Evolutionary conservation across 176 grass and related monocot genomes (phyloP), one percentile per base, ranked within the genome.

Genomic region (Lolium rigidum): DNA sequence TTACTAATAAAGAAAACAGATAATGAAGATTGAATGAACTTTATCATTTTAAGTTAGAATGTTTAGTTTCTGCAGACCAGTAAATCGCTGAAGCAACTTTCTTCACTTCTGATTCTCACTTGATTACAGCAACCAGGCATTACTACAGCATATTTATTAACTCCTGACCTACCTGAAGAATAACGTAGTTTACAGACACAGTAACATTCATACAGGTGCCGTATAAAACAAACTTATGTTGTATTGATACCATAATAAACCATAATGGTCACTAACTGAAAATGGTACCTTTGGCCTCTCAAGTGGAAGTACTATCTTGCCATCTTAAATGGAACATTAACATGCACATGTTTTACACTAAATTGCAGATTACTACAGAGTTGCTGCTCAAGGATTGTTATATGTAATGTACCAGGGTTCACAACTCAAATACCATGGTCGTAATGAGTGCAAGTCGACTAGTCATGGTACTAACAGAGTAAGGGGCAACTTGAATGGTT

Each of bases 71-170:
- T 77, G 41, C 11, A 73, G 48, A 68, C 1, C 25, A 72, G 2
- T 78, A 16, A 66, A 51, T 57, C 51, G 22, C 16, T 41, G 24
- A 78, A 78, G 25, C 28, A 90, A 18, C 20, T 68, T 48, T 39
- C 22, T 82, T 46, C 14, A 60, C 2, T 20, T 21, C 48, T 41
- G 35, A 18, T 44, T 60, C 14, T 82, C 51, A 61, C 51, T 92
- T 74, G 13, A 26, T 82, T 38, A 74, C 24, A 77, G 25, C 1
- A 78, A 26, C 38, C 25, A 55, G 5, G 65, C 6, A 25, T 65
- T 28, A 83, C 17, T 80, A 31, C 24, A 74, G 18, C 46, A 78
- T 66, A 79, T 31, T 44, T 70, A 81, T 26, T 41, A 75, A 87
- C 38, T 4, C 46, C 22, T 24, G 18, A 10, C 18, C 46, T 10